Evolutionary conservation across 805 yeast genomes (phyloP).

Genomic region (Suhomyces canberraensis): DNA sequence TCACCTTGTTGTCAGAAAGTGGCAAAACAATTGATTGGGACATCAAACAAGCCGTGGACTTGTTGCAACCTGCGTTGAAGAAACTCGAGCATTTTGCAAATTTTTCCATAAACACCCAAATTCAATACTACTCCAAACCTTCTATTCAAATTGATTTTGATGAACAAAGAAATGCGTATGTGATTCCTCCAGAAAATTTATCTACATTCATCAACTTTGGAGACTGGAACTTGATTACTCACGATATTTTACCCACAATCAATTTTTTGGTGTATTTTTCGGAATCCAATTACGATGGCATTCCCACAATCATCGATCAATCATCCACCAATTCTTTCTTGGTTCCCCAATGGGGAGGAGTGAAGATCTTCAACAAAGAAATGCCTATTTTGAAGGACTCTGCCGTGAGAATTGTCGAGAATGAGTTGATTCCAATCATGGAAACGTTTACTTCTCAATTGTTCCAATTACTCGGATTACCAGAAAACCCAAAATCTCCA

Average conservation of each 20-base stretch:
- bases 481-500: conserved; percentile 55
- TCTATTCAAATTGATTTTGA: conserved; percentile 22
- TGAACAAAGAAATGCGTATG: conserved; percentile 21
- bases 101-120: conserved; percentile 75
- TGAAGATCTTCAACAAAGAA: conserved; percentile 47
- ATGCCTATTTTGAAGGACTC: conserved; percentile 17
- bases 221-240: conserved; percentile 70
- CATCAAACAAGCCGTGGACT: conserved; percentile 50
- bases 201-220: conserved; percentile 80
- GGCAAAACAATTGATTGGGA: conserved; percentile 73
- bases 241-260: conserved; percentile 60
- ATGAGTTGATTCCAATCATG: conserved; percentile 54
- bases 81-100: conserved; percentile 56
- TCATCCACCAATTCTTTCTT: conserved; percentile 57
- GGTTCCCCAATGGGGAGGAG: conserved; percentile 92
- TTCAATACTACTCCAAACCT: conserved; percentile 61
- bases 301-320: conserved; percentile 49
- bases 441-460: conserved; percentile 74
- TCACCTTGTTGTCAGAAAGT: conserved; percentile 70
- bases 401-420: conserved; percentile 28
- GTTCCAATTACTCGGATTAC: conserved; percentile 69
- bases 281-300: conserved; percentile 33
- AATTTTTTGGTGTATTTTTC: conserved; percentile 74
- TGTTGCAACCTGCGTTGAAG: conserved; percentile 54
- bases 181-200: conserved; percentile 51